These are phyloP conservation scores for Ambrosiella beaveri DNA, from an alignment of 2,329 filamentous ascomycete genomes.

Conservation along the genomic window DNA sequence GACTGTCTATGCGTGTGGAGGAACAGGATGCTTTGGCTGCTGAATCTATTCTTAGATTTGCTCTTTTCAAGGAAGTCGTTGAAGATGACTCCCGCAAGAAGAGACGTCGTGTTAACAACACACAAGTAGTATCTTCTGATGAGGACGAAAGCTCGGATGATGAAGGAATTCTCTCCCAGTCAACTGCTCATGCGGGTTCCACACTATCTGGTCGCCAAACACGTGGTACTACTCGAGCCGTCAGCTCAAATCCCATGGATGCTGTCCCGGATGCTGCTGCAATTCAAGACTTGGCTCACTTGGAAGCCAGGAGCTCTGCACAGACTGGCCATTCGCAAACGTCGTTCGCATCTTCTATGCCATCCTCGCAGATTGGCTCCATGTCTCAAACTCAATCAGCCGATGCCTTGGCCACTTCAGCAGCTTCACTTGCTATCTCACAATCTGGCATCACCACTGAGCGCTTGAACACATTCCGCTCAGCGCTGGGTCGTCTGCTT, in stretches of 20 bases:
- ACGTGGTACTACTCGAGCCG: constrained; percentile 17
- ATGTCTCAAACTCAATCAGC: constrained; percentile 19
- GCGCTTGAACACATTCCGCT: constrained; percentile 59
- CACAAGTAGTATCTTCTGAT: constrained; percentile 40
- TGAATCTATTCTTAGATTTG: constrained; percentile 80
- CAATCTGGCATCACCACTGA: constrained; percentile 35
- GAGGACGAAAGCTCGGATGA: constrained; percentile 45
- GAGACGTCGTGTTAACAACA: constrained; percentile 48
- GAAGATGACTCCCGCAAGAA: constrained; percentile 66
- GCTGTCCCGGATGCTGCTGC: background rate
- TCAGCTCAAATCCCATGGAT: constrained; percentile 17
- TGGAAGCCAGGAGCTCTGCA: background rate
- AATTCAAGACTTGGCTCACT: background rate
- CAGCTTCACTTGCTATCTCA: constrained; percentile 27
- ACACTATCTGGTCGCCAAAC: constrained; percentile 14
- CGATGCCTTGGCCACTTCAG: constrained; percentile 24
- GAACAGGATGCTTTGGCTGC: constrained; percentile 76
- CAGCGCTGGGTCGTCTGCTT: constrained; percentile 66
- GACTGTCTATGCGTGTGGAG: constrained; percentile 75
- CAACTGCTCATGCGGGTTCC: constrained; percentile 14
- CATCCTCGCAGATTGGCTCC: constrained; percentile 49
- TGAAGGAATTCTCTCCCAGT: constrained; percentile 20
- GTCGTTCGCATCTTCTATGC: constrained; percentile 65
- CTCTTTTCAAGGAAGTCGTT: constrained; percentile 90
- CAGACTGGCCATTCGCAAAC: constrained; percentile 26